A percentile compares a stretch with the other conserved stretches of the same genome.
phyloP scores from a whole-genome alignment of 306 rosid genomes.

The Prunus campanulata region DNA sequence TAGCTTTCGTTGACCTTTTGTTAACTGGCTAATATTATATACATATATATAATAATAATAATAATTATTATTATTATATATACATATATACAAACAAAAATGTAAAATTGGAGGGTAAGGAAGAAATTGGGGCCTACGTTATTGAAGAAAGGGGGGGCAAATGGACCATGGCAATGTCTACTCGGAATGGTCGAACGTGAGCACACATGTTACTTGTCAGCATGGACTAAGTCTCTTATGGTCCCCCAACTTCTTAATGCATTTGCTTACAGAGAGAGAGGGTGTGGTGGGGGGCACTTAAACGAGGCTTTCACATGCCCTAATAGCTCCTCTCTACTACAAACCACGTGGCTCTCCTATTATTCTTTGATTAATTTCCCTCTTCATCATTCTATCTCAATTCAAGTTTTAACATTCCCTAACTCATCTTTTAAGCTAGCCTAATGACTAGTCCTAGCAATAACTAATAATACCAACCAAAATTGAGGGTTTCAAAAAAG shows the following conservation, averaged over 20 bases:
- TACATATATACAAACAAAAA: constrained; percentile 6
- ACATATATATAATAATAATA: not conserved
- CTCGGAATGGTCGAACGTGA: constrained; percentile 61
- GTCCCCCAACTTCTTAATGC: constrained; percentile 43
- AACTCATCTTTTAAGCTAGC: not conserved
- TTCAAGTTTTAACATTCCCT: not conserved
- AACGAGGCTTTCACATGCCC: constrained; percentile 74
- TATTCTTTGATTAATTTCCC: constrained; percentile 12
- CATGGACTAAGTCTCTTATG: constrained; percentile 34
- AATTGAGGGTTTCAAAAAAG: not conserved
- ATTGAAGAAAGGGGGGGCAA: constrained; percentile 48
- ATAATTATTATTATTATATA: not conserved
- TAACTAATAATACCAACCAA: not conserved
- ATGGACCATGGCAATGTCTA: constrained; percentile 62
- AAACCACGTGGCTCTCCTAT: constrained; percentile 62
- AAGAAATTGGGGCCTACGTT: constrained; percentile 38
- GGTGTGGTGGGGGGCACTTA: constrained; percentile 52
- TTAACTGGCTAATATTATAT: not conserved
- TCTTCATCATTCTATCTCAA: constrained; percentile 9
- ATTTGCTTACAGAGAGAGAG: constrained; percentile 15
- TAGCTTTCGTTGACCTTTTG: constrained; percentile 21
- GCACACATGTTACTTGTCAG: constrained; percentile 75
- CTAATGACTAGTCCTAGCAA: not conserved
- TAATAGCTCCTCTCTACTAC: constrained; percentile 56
- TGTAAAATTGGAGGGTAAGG: not conserved